phyloP scores from a whole-genome alignment of 495 filamentous ascomycete genomes.

The Penicillium roqueforti region DNA sequence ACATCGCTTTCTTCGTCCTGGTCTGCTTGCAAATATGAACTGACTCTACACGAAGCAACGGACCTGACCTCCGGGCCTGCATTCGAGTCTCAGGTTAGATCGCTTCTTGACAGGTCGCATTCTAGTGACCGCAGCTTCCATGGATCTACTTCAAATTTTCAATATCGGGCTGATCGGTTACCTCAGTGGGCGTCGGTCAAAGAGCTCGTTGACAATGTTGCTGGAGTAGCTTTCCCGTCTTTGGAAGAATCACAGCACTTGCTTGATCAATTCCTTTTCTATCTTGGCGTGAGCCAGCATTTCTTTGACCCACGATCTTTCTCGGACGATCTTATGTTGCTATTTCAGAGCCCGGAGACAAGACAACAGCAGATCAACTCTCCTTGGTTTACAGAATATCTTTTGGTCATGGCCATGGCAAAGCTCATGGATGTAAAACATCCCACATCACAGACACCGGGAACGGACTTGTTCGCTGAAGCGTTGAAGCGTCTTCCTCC shows the following conservation, averaged over 20 bases:
- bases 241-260: conserved; percentile 20
- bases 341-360: conserved; percentile 13
- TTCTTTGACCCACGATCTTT: conserved; percentile 23
- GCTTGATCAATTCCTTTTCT: conserved; percentile 25
- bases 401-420: conserved; percentile 27
- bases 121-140: not conserved
- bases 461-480: conserved; percentile 20
- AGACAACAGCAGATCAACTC: conserved; percentile 11
- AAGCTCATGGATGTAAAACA: conserved; percentile 22
- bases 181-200: conserved; percentile 10
- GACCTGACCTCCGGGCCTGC: conserved; percentile 22
- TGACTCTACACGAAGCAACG: conserved; percentile 11
- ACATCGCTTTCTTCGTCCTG: not conserved
- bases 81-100: conserved; percentile 25
- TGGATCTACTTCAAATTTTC: not conserved
- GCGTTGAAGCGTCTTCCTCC: conserved; percentile 19
- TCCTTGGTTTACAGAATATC: conserved; percentile 23
- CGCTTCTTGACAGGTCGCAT: conserved; percentile 13
- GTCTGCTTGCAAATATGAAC: not conserved
- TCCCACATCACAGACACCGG: conserved; percentile 18
- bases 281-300: conserved; percentile 24
- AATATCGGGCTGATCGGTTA: not conserved
- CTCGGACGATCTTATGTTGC: conserved; percentile 17
- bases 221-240: conserved; percentile 7
- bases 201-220: conserved; percentile 8